Evolutionary conservation across 306 rosid species (phyloP).

Genomic region (Glycine tomentella): DNA sequence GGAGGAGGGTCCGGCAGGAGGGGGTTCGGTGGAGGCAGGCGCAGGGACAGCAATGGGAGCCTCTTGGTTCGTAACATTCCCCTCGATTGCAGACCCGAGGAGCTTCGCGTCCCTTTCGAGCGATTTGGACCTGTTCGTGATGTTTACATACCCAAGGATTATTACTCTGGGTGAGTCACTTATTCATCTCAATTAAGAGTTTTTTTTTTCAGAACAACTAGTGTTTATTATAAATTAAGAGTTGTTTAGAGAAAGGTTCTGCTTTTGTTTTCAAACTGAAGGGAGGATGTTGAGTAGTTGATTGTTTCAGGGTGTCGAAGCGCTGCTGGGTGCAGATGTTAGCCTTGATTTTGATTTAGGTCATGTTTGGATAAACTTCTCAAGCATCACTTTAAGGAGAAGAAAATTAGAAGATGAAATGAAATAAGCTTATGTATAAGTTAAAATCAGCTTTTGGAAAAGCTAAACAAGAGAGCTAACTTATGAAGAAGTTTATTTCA

Average conservation of each 20-base stretch:
- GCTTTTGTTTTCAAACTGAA: conserved; percentile 37
- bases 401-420: background rate
- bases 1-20: conserved; percentile 53
- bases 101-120: conserved; percentile 85
- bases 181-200: background rate
- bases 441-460: background rate
- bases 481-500: background rate
- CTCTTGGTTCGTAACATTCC: conserved; percentile 98
- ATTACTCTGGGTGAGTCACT: conserved; percentile 79
- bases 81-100: conserved; percentile 74
- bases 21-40: conserved; percentile 72
- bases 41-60: conserved; percentile 83
- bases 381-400: background rate
- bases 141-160: conserved; percentile 95
- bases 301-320: conserved; percentile 46
- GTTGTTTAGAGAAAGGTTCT: background rate
- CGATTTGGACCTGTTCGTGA: conserved; percentile 94
- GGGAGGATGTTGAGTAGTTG: conserved; percentile 27
- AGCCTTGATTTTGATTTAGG: conserved; percentile 17
- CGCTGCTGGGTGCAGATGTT: conserved; percentile 51
- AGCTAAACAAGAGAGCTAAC: background rate
- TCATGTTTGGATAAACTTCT: background rate
- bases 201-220: background rate
- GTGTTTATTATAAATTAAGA: background rate
- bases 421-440: background rate